These are phyloP conservation scores for Annulohypoxylon truncatum DNA, from an alignment of 2,329 filamentous ascomycete genomes.

Conservation along the genomic window DNA sequence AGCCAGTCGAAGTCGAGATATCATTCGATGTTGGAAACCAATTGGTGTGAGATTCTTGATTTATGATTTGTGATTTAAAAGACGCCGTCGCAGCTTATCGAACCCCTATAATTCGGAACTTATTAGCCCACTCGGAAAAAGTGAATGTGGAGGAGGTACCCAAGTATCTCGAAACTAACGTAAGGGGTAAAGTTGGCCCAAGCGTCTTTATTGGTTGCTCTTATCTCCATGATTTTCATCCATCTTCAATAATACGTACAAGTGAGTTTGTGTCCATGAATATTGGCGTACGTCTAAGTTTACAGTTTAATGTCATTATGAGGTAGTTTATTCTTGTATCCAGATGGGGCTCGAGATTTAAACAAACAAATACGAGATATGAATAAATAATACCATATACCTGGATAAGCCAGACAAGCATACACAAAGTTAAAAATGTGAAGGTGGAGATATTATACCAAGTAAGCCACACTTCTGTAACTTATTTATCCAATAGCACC, in stretches of 20 bases:
- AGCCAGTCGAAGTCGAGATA: slow-evolving; percentile 14
- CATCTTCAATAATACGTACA: no score
- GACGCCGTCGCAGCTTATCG: slow-evolving; percentile 33
- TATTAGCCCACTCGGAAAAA: slow-evolving; percentile 37
- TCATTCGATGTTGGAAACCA: slow-evolving; percentile 36
- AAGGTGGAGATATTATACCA: background rate
- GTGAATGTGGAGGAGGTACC: slow-evolving; percentile 25
- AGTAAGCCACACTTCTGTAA: background rate
- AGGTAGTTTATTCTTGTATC: background rate
- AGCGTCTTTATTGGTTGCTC: slow-evolving; percentile 25
- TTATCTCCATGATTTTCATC: background rate
- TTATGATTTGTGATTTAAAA: slow-evolving; percentile 26
- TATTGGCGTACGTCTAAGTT: background rate
- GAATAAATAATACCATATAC: background rate
- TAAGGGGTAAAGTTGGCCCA: slow-evolving; percentile 20
- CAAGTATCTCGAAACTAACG: slow-evolving; percentile 12
- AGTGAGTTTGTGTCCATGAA: background rate
- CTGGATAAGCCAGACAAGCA: background rate
- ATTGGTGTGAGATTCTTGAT: slow-evolving; percentile 14
- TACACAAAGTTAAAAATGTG: background rate
- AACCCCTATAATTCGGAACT: slow-evolving; percentile 37
- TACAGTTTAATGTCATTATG: background rate
- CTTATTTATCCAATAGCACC: background rate
- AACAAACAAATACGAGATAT: background rate
- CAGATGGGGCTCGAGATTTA: background rate